A percentile compares a stretch with the other conserved stretches of the same genome.
Evolutionary conservation across 108 stramenopile genomes (phyloP).

Genomic region (Cyclotella baltica): DNA sequence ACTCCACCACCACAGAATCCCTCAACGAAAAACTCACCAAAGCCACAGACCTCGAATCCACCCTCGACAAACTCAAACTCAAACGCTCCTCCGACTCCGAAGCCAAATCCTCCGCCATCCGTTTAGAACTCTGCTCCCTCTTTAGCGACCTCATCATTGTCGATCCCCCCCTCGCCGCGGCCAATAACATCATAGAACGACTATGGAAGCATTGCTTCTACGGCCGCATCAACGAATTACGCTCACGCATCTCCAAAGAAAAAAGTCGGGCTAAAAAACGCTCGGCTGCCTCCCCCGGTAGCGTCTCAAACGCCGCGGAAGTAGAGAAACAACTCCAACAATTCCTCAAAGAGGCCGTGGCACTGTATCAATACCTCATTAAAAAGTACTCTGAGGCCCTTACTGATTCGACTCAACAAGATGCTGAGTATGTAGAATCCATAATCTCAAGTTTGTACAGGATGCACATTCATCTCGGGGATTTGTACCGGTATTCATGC

Average conservation of each 20-base stretch:
- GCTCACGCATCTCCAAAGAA: constrained; percentile 54
- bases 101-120: constrained; percentile 40
- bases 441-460: constrained; percentile 58
- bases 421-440: constrained; percentile 41
- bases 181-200: constrained; percentile 59
- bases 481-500: constrained; percentile 73
- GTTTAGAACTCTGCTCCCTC: constrained; percentile 69
- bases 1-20: constrained; percentile 34
- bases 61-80: constrained; percentile 16
- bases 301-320: constrained; percentile 13
- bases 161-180: constrained; percentile 54
- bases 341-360: constrained; percentile 71
- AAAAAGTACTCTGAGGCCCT: constrained; percentile 51
- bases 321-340: constrained; percentile 50
- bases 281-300: background rate
- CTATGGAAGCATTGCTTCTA: constrained; percentile 87
- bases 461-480: constrained; percentile 75
- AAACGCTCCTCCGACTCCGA: constrained; percentile 6
- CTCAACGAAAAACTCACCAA: constrained; percentile 28
- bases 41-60: constrained; percentile 26
- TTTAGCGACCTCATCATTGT: constrained; percentile 70
- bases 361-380: constrained; percentile 72
- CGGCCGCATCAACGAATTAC: constrained; percentile 60
- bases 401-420: constrained; percentile 16
- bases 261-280: constrained; percentile 49